Base-by-base conservation (phyloP, 2,329 filamentous ascomycete genomes). In the Sporothrix mexicana region DNA sequence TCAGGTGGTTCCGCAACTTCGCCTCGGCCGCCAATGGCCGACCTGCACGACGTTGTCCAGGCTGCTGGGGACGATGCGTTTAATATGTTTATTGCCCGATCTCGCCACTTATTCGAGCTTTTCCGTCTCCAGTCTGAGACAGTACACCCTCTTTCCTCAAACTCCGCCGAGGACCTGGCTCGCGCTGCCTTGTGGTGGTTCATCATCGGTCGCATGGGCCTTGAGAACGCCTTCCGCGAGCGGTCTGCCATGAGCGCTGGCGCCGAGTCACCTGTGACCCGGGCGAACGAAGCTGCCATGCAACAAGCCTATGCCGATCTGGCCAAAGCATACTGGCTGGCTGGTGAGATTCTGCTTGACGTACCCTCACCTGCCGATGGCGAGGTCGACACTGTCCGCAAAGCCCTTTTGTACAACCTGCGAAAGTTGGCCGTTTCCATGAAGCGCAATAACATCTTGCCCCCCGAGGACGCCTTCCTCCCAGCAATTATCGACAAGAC, bases 141-240 rank as follows among this genome's bases (percentile, higher is more conserved):
- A 45, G 85, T 91, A 43, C 90, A 88, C 75, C 90, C 93, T 0
- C 79, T 94, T 4, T 85, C 88, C 72, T 85, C 87, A 43, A 91
- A 88, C 69, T 84, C 89, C 0, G 85, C 91, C 0, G 85, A 87
- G 64, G 89, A 94, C 74, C 91, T 95, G 83, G 85, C 92, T 10
- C 88, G 93, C 73, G 91, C 90, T 30, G 91, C 90, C 3, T 84
- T 93, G 0, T 98, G 95, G 95, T 98, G 95, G 95, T 97, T 97
- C 78, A 79, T 97, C 62, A 92, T 89, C 76, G 95, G 94, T 23
- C 90, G 94, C 74, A 88, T 91, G 78, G 90, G 90, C 10, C 85
- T 97, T 69, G 95, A 97, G 80, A 81, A 83, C 13, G 85, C 91
- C 53, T 90, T 97, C 64, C 87, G 93, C 74, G 90, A 89, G 70